Conservation (phyloP, 2,329 filamentous ascomycete genomes). For the Alternaria viburni region DNA sequence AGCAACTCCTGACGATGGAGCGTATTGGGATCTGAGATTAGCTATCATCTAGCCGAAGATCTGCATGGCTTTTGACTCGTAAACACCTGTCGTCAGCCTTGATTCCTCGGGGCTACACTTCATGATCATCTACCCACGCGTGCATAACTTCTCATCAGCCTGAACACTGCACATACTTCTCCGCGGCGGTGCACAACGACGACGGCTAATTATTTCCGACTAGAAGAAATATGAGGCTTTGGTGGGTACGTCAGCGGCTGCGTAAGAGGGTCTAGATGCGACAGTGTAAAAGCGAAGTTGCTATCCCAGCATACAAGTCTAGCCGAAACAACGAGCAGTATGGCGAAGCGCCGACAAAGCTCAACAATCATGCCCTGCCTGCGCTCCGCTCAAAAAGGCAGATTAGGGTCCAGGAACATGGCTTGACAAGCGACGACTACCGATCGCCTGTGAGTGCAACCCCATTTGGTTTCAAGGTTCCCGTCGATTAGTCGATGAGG, state of each 20-base stretch:
- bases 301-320: background rate
- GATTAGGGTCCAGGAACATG: conserved; percentile 6
- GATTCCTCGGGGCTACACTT: background rate
- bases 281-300: conserved; percentile 9
- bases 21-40: background rate
- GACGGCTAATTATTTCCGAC: conserved; percentile 9
- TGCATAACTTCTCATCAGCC: background rate
- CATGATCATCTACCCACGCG: background rate
- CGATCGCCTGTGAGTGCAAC: background rate
- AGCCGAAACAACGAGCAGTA: conserved; percentile 26
- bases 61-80: background rate
- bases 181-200: background rate
- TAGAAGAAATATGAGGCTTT: background rate
- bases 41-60: background rate
- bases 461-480: background rate
- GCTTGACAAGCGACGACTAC: conserved; percentile 4
- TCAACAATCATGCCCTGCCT: conserved; percentile 17
- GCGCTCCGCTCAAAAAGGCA: conserved; percentile 6
- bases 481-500: background rate
- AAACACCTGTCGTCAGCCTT: background rate
- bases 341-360: conserved; percentile 27
- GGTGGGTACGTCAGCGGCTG: conserved; percentile 21
- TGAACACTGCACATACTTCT: background rate
- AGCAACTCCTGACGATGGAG: background rate
- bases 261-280: conserved; percentile 20